Evolutionary conservation across 805 yeast genomes (phyloP).

Genomic region (Candida manassasensis): DNA sequence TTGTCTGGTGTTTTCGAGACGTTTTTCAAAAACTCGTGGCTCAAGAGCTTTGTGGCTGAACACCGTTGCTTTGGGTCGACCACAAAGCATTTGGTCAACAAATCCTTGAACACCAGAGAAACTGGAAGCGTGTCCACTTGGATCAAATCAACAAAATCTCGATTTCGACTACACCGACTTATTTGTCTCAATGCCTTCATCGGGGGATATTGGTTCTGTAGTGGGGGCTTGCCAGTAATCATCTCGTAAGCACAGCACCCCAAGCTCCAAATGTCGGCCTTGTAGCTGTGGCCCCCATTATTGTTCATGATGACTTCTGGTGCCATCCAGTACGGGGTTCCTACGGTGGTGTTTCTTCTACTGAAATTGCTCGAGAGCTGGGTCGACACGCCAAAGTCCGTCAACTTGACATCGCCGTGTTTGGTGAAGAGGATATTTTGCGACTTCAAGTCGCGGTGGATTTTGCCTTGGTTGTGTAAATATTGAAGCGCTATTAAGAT

Average conservation of each 20-base stretch:
- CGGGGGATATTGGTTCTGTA: constrained; percentile 37
- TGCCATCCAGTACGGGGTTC: constrained; percentile 65
- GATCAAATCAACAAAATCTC: constrained; percentile 28
- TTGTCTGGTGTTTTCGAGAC: constrained; percentile 9
- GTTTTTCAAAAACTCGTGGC: constrained; percentile 29
- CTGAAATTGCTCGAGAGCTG: constrained; percentile 40
- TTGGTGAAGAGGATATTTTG: constrained; percentile 37
- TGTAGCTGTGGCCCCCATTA: constrained; percentile 49
- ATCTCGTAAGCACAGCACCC: constrained; percentile 77
- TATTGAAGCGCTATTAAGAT: constrained; percentile 59
- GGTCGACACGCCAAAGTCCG: constrained; percentile 44
- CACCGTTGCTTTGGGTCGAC: constrained; percentile 28
- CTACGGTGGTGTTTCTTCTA: constrained; percentile 43
- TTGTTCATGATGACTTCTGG: constrained; percentile 56
- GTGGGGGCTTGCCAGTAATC: constrained; percentile 69
- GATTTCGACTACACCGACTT: constrained; percentile 24
- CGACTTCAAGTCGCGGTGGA: constrained; percentile 54
- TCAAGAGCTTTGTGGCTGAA: constrained; percentile 28
- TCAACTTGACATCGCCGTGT: constrained; percentile 37
- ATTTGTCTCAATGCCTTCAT: constrained; percentile 42
- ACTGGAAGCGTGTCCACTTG: constrained; percentile 20
- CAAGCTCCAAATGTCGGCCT: constrained; percentile 76
- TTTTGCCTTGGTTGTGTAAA: constrained; percentile 67
- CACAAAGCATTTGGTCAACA: constrained; percentile 29
- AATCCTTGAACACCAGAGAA: constrained; percentile 24